Conservation (phyloP, 2,329 filamentous ascomycete species). For the Botrytis medusae region DNA sequence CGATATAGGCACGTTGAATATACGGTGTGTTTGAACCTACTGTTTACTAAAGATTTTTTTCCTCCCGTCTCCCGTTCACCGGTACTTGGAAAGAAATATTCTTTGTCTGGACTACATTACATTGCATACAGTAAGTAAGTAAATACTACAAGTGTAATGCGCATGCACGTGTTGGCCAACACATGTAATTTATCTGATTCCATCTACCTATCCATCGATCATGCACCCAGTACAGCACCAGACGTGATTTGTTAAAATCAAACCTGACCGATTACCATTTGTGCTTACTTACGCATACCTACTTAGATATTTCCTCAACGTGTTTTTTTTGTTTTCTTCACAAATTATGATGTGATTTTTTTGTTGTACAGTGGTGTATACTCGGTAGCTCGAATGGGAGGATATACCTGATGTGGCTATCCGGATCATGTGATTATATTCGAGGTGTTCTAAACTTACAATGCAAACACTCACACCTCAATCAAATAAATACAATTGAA, state of each 20-base stretch:
- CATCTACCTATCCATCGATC: neutral
- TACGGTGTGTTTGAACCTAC: constrained; percentile 18
- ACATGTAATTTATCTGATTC: neutral
- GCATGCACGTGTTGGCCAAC: constrained; percentile 1
- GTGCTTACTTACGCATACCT: neutral
- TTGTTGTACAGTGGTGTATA: neutral
- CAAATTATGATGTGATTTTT: neutral
- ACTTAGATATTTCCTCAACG: neutral
- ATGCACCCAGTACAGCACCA: neutral
- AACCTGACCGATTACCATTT: neutral
- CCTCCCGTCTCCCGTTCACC: neutral
- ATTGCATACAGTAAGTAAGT: neutral
- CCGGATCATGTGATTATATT: neutral
- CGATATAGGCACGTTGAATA: neutral
- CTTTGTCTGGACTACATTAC: neutral
- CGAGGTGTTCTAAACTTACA: neutral
- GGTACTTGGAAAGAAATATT: neutral
- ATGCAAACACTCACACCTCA: neutral
- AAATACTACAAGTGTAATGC: neutral
- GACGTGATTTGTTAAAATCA: neutral
- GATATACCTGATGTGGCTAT: neutral
- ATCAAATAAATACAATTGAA: neutral
- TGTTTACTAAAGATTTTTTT: neutral
- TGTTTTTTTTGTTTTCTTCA: neutral
- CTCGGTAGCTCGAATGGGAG: neutral